Conservation (phyloP, 192 early-diverging fungal species). For the Spizellomyces punctatus region DNA sequence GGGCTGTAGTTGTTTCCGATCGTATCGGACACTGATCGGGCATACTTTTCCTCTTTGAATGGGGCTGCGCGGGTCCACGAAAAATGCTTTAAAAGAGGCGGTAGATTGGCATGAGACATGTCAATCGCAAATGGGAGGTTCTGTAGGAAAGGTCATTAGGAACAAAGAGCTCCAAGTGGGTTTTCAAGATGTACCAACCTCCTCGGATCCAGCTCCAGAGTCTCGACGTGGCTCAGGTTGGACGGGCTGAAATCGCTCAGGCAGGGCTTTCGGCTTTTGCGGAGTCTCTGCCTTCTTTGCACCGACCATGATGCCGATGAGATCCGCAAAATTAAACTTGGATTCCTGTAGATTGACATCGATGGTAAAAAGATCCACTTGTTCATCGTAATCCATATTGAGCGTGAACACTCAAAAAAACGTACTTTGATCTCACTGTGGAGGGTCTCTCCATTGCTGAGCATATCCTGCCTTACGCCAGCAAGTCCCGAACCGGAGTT, state of each 20-base stretch:
- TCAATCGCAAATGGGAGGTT: conserved; percentile 4
- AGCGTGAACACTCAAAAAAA: too few relatives aligned
- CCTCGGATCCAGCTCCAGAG: conserved; percentile 1
- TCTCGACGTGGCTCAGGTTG: conserved; percentile 2
- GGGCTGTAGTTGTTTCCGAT: conserved; percentile 67
- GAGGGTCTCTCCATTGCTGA: too few relatives aligned
- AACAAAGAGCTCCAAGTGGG: neutral
- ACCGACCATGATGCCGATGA: conserved; percentile 27
- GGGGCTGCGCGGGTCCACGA: conserved; percentile 65
- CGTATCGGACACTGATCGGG: conserved; percentile 57
- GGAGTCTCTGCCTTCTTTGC: neutral
- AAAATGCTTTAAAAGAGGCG: conserved; percentile 59
- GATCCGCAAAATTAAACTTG: conserved; percentile 11
- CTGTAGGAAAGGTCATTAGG: neutral
- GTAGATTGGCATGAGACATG: conserved; percentile 32
- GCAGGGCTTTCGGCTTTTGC: neutral
- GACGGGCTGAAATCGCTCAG: neutral
- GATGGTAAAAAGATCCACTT: too few relatives aligned
- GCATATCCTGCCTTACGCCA: too few relatives aligned
- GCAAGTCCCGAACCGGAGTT: neutral
- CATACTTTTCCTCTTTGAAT: conserved; percentile 60
- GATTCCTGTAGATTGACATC: neutral
- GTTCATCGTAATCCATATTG: too few relatives aligned
- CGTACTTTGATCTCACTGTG: too few relatives aligned
- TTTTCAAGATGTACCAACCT: neutral